A percentile compares a stretch with the other conserved stretches of the same genome.
These are phyloP conservation scores for Zasmidium citrigriseum DNA, from an alignment of 2,329 filamentous ascomycete genomes.

Conservation along the genomic window DNA sequence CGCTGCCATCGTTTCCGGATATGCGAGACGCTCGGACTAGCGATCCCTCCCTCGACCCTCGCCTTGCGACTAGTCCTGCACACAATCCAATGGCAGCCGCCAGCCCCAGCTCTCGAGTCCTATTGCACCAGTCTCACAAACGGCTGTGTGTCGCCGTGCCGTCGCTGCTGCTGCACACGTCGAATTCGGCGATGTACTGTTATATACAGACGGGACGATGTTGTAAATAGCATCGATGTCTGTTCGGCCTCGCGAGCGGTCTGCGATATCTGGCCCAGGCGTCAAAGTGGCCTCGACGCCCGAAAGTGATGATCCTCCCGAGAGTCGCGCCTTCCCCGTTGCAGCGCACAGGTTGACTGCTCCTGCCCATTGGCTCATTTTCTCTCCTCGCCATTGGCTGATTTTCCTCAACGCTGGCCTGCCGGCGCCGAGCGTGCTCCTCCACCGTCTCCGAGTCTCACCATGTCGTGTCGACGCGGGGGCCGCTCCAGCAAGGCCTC, in stretches of 20 bases:
- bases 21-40: conserved; percentile 20
- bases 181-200: not conserved
- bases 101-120: conserved; percentile 13
- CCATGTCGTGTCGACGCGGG: not conserved
- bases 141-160: conserved; percentile 2
- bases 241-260: too few relatives aligned
- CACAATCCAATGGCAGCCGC: conserved; percentile 22
- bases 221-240: too few relatives aligned
- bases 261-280: conserved; percentile 1
- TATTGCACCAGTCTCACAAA: conserved; percentile 18
- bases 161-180: conserved; percentile 1
- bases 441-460: not conserved
- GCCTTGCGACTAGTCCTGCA: conserved; percentile 7
- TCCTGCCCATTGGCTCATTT: not conserved
- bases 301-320: conserved; percentile 2
- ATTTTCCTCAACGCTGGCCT: not conserved
- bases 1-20: conserved; percentile 17
- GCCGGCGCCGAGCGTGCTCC: not conserved
- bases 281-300: not conserved
- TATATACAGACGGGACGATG: conserved; percentile 2
- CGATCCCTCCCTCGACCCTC: conserved; percentile 13
- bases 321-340: conserved; percentile 17
- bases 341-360: conserved; percentile 6
- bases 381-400: not conserved
- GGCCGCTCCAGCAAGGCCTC: not conserved